Evolutionary conservation across 257 asterid species (phyloP), one percentile per base, ranked within the genome.

Genomic region (Coffea canephora): DNA sequence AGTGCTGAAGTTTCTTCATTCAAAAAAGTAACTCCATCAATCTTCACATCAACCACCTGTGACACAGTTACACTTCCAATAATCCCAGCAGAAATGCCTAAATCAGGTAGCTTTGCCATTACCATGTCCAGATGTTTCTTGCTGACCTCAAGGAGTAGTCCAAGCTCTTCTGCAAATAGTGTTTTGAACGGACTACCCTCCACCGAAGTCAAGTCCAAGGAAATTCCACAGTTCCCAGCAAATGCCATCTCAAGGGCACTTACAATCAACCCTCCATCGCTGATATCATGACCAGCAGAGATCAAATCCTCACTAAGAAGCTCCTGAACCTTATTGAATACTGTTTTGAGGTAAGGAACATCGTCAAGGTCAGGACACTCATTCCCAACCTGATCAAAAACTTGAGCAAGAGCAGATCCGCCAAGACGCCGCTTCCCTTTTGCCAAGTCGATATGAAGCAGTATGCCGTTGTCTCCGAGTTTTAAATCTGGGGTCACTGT

Each of bases 401-500:
- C 98, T 81, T 95, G 98, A 79, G 97, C 97, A 77, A 93, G 93
- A 62, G 98, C 97, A 54, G 99, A 95, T 45, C 97, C 98, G 78
- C 98, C 98, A 46, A 93, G 91, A 14, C 97, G 91, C 1, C 93
- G 82, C 81, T 88, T 90, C 76, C 98, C 98, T 80, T 90, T 93
- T 31, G 97, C 93, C 89, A 95, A 84, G 85, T 93, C 99, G 74
- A 95, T 85, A 84, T 93, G 97, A 78, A 95, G 90, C 55, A 95
- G 89, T 82, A 95, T 25, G 31, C 98, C 99, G n/a, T 87, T 92
- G 70, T 89, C 90, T 19, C 92, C 93, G 74, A 93, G 93, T 90
- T 92, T 95, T 87, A 95, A 83, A 87, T 93, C 96, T 2, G 96
- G 98, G 12, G 96, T 92, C 77, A 95, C 97, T 1, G 95, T 95